Conservation (phyloP, 495 filamentous ascomycete species). For the Talaromyces wortmannii region DNA sequence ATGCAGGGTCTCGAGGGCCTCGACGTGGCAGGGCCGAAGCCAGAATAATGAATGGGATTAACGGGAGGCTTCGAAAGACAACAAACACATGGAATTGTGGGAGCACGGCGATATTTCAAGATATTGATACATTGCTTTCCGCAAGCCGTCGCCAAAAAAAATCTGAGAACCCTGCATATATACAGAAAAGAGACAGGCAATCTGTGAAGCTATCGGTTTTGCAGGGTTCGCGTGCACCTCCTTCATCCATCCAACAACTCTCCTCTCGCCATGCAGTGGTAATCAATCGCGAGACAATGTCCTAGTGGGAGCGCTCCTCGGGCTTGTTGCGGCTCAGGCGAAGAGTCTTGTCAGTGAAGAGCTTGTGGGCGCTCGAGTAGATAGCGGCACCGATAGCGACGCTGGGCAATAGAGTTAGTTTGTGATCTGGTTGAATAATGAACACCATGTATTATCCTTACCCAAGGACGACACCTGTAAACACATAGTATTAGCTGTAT, state of each 20-base stretch:
- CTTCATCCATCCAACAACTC: background rate
- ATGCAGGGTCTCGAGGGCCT: conserved; percentile 94
- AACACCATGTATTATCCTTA: conserved; percentile 28
- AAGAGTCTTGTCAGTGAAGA: conserved; percentile 84
- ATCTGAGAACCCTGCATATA: conserved; percentile 3
- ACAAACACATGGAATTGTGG: background rate
- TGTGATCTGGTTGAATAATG: conserved; percentile 1
- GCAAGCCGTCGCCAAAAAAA: background rate
- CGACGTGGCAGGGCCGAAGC: conserved; percentile 88
- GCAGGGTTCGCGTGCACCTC: background rate
- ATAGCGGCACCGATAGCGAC: conserved; percentile 63
- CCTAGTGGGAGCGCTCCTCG: conserved; percentile 29
- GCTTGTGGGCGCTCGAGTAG: conserved; percentile 76
- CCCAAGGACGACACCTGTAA: conserved; percentile 74
- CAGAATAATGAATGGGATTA: conserved; percentile 42
- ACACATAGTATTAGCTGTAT: conserved; percentile 6
- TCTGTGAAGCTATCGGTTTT: conserved; percentile 3
- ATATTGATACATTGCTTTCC: conserved; percentile 4
- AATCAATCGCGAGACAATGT: background rate
- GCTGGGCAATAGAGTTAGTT: conserved; percentile 35
- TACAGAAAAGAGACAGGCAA: conserved; percentile 6
- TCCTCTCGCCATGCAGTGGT: background rate
- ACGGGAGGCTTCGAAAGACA: background rate
- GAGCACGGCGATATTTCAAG: conserved; percentile 1
- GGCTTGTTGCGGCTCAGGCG: conserved; percentile 56